These are phyloP conservation scores for Aureobasidium subglaciale DNA, from an alignment of 2,329 filamentous ascomycete species.

Conservation along the genomic window DNA sequence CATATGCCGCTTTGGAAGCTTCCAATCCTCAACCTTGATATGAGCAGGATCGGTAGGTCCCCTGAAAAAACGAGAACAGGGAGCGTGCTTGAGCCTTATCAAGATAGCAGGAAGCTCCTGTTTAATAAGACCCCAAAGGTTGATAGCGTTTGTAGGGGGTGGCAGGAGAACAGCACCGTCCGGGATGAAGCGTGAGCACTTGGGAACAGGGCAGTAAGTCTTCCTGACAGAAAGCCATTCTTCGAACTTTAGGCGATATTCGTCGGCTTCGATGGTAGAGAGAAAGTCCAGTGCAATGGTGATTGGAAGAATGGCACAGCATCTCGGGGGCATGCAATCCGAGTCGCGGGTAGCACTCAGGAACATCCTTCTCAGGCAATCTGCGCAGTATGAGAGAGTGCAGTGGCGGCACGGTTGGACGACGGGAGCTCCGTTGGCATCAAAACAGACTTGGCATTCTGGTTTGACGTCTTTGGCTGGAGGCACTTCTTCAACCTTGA, in stretches of 20 bases:
- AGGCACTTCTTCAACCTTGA: not conserved
- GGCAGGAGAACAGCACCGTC: conserved; percentile 24
- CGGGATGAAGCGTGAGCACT: conserved; percentile 44
- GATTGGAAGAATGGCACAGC: conserved; percentile 39
- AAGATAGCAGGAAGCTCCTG: conserved; percentile 10
- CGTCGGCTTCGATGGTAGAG: conserved; percentile 28
- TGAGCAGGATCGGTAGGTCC: not conserved
- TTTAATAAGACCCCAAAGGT: conserved; percentile 13
- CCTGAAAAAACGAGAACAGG: not conserved
- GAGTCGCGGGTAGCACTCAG: conserved; percentile 33
- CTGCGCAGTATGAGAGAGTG: conserved; percentile 26
- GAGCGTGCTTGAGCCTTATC: not conserved
- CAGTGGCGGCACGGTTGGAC: conserved; percentile 30
- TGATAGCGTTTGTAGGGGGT: not conserved
- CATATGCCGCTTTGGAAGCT: not conserved
- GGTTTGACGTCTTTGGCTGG: not conserved
- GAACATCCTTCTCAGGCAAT: conserved; percentile 38
- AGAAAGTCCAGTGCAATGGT: conserved; percentile 32
- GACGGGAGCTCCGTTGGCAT: conserved; percentile 17
- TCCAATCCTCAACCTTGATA: not conserved
- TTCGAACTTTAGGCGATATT: conserved; percentile 40
- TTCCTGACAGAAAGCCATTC: conserved; percentile 41
- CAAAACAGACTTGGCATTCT: conserved; percentile 25
- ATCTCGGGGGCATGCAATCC: conserved; percentile 40
- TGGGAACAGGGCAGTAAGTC: conserved; percentile 43